phyloP scores from a whole-genome alignment of 805 yeast species.

The Nakazawaea peltata region DNA sequence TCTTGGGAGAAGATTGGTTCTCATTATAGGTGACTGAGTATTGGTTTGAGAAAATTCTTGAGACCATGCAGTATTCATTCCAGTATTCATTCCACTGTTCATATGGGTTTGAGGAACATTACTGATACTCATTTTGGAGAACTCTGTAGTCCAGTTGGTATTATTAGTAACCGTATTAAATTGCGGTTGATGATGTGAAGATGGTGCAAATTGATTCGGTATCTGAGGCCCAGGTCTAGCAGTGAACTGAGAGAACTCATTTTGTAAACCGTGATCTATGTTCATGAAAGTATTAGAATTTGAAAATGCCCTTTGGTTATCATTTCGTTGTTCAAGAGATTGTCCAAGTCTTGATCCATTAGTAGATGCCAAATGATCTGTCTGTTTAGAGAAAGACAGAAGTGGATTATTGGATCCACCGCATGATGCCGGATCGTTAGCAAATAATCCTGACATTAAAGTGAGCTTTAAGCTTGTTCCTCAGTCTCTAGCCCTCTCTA shows the following conservation, averaged over 20 bases:
- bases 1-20: not conserved
- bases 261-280: constrained; percentile 27
- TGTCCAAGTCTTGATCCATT: not conserved
- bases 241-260: constrained; percentile 25
- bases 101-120: too few species aligned
- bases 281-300: constrained; percentile 11
- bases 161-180: too few species aligned
- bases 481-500: too few species aligned
- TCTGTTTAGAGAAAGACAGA: constrained; percentile 30
- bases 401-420: constrained; percentile 20
- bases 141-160: too few species aligned
- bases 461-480: not conserved
- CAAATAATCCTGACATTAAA: not conserved
- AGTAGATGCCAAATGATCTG: constrained; percentile 16
- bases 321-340: not conserved
- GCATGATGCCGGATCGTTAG: not conserved
- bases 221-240: too few species aligned
- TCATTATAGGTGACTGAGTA: too few species aligned
- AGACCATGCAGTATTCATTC: too few species aligned
- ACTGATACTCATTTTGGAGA: too few species aligned
- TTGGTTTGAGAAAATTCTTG: too few species aligned
- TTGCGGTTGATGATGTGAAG: too few species aligned
- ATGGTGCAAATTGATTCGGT: too few species aligned
- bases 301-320: not conserved
- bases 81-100: too few species aligned